Evolutionary conservation across 257 asterid species (phyloP), one percentile per base, ranked within the genome.

Genomic region (Jacaranda copaia): DNA sequence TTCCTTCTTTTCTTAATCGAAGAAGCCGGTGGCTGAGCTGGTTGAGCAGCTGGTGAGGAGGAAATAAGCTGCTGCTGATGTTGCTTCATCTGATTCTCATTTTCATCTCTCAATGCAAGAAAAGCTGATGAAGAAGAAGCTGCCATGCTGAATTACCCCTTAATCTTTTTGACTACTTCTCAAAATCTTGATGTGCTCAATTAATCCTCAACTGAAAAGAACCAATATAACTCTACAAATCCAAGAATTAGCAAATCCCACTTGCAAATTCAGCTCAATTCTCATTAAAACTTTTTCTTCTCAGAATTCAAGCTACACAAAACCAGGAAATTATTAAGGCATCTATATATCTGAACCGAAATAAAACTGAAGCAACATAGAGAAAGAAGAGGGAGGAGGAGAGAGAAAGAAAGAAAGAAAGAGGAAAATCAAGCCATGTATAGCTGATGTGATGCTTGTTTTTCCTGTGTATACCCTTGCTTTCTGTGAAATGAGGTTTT

Each of bases 1-100:
- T 93, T 91, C 74, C 95, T 81, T 58, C 89, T 80, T 40, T 80
- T 83, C 87, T 88, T 92, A 38, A 61, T 64, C 0, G 88, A 14
- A 0, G 88, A 16, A 3, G 77, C 20, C n/a, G 84, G 18, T 5
- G 84, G 63, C 5, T 82, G 38, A 3, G 77, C 67, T 43, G 83
- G 42, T 36, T 49, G 82, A 45, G 79, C 52, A 5, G 77, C 16
- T 5, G 89, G 79, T 15, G 81, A 74, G 3, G 83, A 49, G 1
- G 77, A 40, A 48, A 67, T 49, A 32, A 64, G 68, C 57, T 70
- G 88, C 48, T 83, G 87, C 19, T 85, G 87, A 16, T 74, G 82
- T 49, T 75, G 72, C 11, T 20, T n/a, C 19, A 73, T 36, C 81
- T 68, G 89, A 32, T 65, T 81, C 58, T 81, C 85, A 39, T 81